Conservation (phyloP, 228 moss, liverwort and hornwort species). For the Sphagnum fallax region DNA sequence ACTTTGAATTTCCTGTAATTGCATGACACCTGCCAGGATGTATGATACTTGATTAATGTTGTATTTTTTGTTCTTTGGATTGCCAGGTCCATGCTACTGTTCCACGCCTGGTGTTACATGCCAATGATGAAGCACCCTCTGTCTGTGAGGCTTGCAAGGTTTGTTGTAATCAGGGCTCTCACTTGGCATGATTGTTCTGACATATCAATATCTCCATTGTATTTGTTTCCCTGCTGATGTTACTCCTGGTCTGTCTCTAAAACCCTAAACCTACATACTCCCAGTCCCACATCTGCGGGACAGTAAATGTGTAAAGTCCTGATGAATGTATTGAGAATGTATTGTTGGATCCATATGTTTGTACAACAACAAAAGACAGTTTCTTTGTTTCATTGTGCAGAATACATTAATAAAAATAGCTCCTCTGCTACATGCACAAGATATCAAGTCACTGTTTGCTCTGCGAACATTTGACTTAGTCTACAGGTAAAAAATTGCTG, state of each 20-base stretch:
- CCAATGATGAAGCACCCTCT: conserved; percentile 88
- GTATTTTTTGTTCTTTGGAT: background rate
- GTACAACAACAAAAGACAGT: too few species aligned
- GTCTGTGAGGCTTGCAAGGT: conserved; percentile 98
- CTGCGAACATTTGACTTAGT: conserved; percentile 60
- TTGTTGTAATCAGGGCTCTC: conserved; percentile 5
- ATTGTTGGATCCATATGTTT: too few species aligned
- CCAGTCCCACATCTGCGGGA: too few species aligned
- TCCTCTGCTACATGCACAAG: conserved; percentile 84
- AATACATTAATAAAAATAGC: conserved; percentile 77
- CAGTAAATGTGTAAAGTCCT: too few species aligned
- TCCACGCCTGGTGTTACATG: conserved; percentile 85
- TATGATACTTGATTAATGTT: background rate
- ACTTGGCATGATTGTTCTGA: too few species aligned
- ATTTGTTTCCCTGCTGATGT: too few species aligned
- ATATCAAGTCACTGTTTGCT: conserved; percentile 59
- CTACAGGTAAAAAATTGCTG: conserved; percentile 60
- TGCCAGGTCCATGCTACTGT: conserved; percentile 73
- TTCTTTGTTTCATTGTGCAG: conserved; percentile 30
- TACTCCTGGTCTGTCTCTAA: too few species aligned
- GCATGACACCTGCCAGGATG: too few species aligned
- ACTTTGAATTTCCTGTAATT: too few species aligned
- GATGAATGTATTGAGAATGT: too few species aligned
- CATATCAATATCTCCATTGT: too few species aligned
- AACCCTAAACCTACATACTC: too few species aligned